Conservation (phyloP, 495 filamentous ascomycete genomes). For the Aspergillus affinis region DNA sequence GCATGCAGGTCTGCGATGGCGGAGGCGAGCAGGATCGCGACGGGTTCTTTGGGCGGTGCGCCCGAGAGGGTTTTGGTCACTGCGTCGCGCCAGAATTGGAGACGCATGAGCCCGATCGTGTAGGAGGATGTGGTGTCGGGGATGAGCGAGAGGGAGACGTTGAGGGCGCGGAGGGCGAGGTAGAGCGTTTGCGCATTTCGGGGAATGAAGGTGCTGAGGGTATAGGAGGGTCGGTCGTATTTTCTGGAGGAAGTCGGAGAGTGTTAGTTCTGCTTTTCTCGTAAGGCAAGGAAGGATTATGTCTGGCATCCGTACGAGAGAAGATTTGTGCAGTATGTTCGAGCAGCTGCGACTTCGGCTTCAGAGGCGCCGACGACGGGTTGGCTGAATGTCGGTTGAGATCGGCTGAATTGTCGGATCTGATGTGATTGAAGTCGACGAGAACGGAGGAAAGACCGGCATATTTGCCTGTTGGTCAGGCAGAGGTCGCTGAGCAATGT, state of each 20-base stretch:
- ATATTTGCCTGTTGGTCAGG: conserved; percentile 25
- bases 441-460: conserved; percentile 3
- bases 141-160: conserved; percentile 83
- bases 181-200: conserved; percentile 71
- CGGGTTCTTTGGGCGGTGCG: conserved; percentile 81
- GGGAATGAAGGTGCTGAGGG: conserved; percentile 83
- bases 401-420: conserved; percentile 27
- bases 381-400: conserved; percentile 16
- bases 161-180: conserved; percentile 87
- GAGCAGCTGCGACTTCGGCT: conserved; percentile 55
- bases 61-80: conserved; percentile 71
- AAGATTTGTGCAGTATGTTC: conserved; percentile 55
- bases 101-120: conserved; percentile 79
- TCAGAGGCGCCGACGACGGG: conserved; percentile 24
- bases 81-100: conserved; percentile 92
- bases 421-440: conserved; percentile 14
- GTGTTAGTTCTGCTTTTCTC: conserved; percentile 13
- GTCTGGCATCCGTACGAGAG: conserved; percentile 45
- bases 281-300: neutral
- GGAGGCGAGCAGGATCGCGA: conserved; percentile 76
- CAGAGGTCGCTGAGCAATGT: conserved; percentile 24
- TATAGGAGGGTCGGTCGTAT: conserved; percentile 83
- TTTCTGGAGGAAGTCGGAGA: conserved; percentile 46
- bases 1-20: conserved; percentile 62
- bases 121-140: conserved; percentile 82